These are phyloP conservation scores for Xylariaceae sp. DNA, from an alignment of 2,329 filamentous ascomycete species.

Conservation along the genomic window DNA sequence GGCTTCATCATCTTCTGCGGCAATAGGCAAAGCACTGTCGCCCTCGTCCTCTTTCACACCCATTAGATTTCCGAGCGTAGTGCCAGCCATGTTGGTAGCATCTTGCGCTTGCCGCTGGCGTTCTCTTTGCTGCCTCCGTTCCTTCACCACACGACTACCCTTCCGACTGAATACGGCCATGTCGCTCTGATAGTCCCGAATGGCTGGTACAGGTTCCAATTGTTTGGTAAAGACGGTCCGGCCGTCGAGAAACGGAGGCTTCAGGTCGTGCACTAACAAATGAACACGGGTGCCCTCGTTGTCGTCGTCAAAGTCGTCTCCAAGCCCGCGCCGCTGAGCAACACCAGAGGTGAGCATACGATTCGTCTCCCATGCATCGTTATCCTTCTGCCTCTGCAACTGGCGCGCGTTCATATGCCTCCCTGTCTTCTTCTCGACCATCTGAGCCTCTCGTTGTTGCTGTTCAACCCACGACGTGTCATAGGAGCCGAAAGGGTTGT, in stretches of 20 bases:
- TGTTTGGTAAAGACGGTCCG: conserved; percentile 98
- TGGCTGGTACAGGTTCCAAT: conserved; percentile 89
- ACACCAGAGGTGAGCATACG: conserved; percentile 97
- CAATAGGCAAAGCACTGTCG: conserved; percentile 82
- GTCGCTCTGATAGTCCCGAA: conserved; percentile 93
- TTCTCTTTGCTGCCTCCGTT: conserved; percentile 89
- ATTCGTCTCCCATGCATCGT: conserved; percentile 98
- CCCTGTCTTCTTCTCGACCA: conserved; percentile 81
- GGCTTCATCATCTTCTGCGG: conserved; percentile 71
- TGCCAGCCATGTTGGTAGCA: conserved; percentile 91
- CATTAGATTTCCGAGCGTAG: conserved; percentile 92
- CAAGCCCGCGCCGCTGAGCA: conserved; percentile 84
- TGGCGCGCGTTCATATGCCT: conserved; percentile 73
- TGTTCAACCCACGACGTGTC: conserved; percentile 74
- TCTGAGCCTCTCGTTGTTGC: conserved; percentile 73
- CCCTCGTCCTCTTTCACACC: conserved; percentile 92
- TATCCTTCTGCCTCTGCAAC: conserved; percentile 88
- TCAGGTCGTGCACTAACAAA: conserved; percentile 89
- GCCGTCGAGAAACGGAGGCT: conserved; percentile 93
- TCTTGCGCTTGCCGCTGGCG: conserved; percentile 93
- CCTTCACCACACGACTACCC: conserved; percentile 90
- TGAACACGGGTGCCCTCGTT: conserved; percentile 90
- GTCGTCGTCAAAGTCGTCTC: conserved; percentile 85
- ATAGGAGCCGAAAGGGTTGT: conserved; percentile 86
- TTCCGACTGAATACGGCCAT: conserved; percentile 99